These are phyloP conservation scores for Citropsis articulata DNA, from an alignment of 345 rosid genomes.

Conservation along the genomic window DNA sequence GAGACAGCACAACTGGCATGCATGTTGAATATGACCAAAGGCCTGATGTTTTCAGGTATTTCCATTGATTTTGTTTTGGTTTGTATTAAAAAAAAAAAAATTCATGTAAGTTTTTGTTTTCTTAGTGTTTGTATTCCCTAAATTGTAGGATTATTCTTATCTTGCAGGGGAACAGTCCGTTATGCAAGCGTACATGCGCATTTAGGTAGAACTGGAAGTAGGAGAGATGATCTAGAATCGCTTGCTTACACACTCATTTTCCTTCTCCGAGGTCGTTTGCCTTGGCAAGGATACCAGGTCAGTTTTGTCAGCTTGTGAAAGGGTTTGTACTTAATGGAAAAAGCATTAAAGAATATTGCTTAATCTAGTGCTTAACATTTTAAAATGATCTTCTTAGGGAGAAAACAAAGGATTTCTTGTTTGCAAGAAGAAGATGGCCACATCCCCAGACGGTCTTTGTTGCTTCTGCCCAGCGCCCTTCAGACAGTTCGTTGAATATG, in stretches of 20 bases:
- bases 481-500: conserved; percentile 59
- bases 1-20: conserved; percentile 43
- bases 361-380: not conserved
- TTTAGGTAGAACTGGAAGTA: conserved; percentile 68
- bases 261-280: conserved; percentile 75
- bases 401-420: conserved; percentile 73
- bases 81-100: not conserved
- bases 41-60: conserved; percentile 77
- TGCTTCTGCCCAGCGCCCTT: conserved; percentile 63
- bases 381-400: conserved; percentile 38
- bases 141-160: not conserved
- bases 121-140: not conserved
- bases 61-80: not conserved
- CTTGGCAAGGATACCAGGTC: conserved; percentile 85
- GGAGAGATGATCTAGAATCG: conserved; percentile 84
- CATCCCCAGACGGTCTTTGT: conserved; percentile 56
- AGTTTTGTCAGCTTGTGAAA: conserved; percentile 7
- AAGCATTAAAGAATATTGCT: not conserved
- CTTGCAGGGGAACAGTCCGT: conserved; percentile 73
- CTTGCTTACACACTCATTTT: conserved; percentile 82
- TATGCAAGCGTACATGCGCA: conserved; percentile 83
- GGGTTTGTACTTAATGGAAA: not conserved
- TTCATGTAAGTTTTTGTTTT: not conserved
- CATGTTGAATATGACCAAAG: conserved; percentile 79
- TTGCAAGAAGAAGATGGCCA: conserved; percentile 77